Base-by-base conservation (phyloP, 1,284 basidiomycete genomes). In the Apiotrichum gamsii region DNA sequence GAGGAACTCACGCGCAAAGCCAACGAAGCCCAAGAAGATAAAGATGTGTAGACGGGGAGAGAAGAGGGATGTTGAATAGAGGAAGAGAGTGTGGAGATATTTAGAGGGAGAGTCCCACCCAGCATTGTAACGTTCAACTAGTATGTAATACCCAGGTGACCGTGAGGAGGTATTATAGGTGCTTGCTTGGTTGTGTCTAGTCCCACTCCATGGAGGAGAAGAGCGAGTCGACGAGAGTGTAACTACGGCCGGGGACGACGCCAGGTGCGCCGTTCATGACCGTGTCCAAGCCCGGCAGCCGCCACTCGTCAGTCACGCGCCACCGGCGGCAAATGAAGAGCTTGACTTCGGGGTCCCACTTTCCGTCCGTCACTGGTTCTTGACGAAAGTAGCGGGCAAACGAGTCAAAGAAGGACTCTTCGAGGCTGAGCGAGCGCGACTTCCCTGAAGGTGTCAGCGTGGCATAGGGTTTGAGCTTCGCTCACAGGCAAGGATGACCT, bases 361-460 rank as follows among this genome's bases (percentile, higher is more conserved):
- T 30, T 4, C 49, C 52, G 16, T 65, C 63, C 18, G 61, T 51
- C 9, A 72, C 62, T 3, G 66, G 70, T 10, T 42, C 47, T 41
- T 61, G 53, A 19, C 56, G 50, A 43, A 70, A 70, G 51, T 70
- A 70, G 5, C 39, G 59, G 18, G 49, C 51, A 20, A 70, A 59
- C 8, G 65, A 44, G 39, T 70, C 62, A 47, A 70, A 72, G 56
- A 72, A 72, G 8, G 67, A 64, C 48, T 70, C 60, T 37, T 72
- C 70, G 9, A 70, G 61, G 15, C 57, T 54, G 10, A 70, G 58
- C 9, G 61, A 63, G 35, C 69, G 60, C 2, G 69, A 63, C 43
- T 63, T 62, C 50, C 70, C 69, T 72, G 39, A 2, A 8, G 14
- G 24, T n/a, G n/a, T n/a, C n/a, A n/a, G n/a, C n/a, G n/a, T 15